These are phyloP conservation scores for Saururus chinensis DNA, from an alignment of 164 flowering plant species.

Conservation along the genomic window DNA sequence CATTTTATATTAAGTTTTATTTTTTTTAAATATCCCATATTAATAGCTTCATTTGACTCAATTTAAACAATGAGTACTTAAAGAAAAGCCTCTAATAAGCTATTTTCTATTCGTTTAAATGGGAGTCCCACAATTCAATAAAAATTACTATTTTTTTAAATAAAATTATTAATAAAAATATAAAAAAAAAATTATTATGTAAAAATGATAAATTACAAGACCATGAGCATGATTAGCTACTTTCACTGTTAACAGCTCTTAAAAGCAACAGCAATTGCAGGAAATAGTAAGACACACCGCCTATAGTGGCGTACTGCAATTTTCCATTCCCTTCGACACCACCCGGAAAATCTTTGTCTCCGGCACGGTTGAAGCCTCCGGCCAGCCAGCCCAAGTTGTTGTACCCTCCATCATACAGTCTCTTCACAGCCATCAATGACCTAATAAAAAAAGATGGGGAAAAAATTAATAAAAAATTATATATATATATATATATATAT, in stretches of 20 bases:
- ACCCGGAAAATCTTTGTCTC: conserved; percentile 50
- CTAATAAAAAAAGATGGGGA: conserved; percentile 16
- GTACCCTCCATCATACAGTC: conserved; percentile 54
- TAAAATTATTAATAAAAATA: too few relatives aligned
- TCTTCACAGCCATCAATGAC: conserved; percentile 57
- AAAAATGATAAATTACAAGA: too few relatives aligned
- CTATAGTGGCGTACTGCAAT: conserved; percentile 78
- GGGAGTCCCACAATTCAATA: too few relatives aligned
- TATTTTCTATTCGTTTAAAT: too few relatives aligned
- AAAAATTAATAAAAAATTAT: background rate
- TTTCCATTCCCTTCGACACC: conserved; percentile 59
- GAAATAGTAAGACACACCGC: conserved; percentile 74
- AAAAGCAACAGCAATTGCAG: conserved; percentile 53
- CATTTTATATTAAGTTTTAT: too few relatives aligned
- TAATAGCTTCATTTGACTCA: too few relatives aligned
- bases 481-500: too few relatives aligned
- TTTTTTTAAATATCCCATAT: too few relatives aligned
- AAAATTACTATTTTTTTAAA: too few relatives aligned
- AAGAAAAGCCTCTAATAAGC: too few relatives aligned
- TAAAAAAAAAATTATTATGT: too few relatives aligned
- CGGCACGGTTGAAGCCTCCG: conserved; percentile 62
- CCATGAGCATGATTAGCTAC: background rate
- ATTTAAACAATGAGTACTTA: too few relatives aligned
- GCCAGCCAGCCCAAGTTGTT: conserved; percentile 68
- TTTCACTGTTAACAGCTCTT: conserved; percentile 30